Conservation (phyloP, 768 basidiomycete genomes). For the Antrodiella citrinella region DNA sequence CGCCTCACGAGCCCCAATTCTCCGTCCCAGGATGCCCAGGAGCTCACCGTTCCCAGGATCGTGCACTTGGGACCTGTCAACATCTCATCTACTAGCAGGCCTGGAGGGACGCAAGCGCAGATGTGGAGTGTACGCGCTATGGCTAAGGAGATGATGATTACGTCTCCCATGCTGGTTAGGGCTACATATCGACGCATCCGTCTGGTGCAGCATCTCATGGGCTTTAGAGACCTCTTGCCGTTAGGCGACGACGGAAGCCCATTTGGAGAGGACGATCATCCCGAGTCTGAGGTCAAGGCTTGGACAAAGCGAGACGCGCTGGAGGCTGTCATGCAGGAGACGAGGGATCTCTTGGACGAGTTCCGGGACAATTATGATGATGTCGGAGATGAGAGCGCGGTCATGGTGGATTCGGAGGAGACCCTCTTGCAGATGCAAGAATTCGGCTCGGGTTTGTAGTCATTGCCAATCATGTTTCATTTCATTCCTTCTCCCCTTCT, state of each 20-base stretch:
- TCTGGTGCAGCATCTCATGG: constrained; percentile 53
- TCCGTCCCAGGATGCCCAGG: constrained; percentile 22
- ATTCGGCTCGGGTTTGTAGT: not conserved
- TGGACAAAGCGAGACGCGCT: constrained; percentile 53
- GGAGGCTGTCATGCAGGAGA: constrained; percentile 45
- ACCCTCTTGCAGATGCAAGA: not conserved
- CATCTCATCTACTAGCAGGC: not conserved
- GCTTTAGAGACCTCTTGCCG: constrained; percentile 52
- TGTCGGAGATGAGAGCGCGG: constrained; percentile 11
- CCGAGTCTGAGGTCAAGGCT: constrained; percentile 22
- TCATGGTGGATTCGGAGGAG: constrained; percentile 6
- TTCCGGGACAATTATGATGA: constrained; percentile 28
- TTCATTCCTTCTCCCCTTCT: no score
- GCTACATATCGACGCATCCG: constrained; percentile 56
- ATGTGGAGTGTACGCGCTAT: constrained; percentile 8
- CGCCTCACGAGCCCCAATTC: constrained; percentile 29
- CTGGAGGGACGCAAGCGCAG: not conserved
- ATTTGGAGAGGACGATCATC: constrained; percentile 16
- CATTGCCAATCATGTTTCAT: no score
- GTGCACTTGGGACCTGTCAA: constrained; percentile 53
- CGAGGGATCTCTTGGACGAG: constrained; percentile 49
- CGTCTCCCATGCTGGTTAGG: constrained; percentile 41
- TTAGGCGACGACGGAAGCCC: constrained; percentile 29
- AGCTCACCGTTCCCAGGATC: constrained; percentile 37
- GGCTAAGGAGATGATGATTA: constrained; percentile 34